phyloP scores from a whole-genome alignment of 768 basidiomycete species.

The Boletus rufocinnamomeus region DNA sequence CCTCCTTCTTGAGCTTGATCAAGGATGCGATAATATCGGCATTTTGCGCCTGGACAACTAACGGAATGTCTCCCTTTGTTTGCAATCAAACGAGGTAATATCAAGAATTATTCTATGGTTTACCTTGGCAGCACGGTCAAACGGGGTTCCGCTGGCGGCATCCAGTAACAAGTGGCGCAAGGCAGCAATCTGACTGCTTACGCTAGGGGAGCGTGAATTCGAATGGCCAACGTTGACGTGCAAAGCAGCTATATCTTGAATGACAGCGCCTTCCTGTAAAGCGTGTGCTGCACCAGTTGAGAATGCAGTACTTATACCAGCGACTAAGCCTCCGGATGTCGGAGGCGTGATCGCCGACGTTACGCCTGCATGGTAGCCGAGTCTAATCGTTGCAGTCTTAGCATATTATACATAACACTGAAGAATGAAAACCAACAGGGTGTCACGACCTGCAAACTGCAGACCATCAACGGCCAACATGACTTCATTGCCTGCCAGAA shows the following conservation, averaged over 20 bases:
- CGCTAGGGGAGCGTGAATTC: slow-evolving; percentile 43
- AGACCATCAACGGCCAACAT: slow-evolving; percentile 73
- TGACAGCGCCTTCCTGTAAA: slow-evolving; percentile 56
- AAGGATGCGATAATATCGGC: slow-evolving; percentile 84
- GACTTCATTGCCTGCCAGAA: slow-evolving; percentile 41
- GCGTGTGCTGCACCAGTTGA: slow-evolving; percentile 56
- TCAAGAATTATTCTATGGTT: background rate
- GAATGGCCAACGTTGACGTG: slow-evolving; percentile 60
- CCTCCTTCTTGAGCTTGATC: slow-evolving; percentile 65
- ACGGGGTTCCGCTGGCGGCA: slow-evolving; percentile 22
- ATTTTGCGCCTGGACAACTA: slow-evolving; percentile 73
- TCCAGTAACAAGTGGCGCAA: slow-evolving; percentile 64
- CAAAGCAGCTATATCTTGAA: slow-evolving; percentile 61
- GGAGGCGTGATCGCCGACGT: slow-evolving; percentile 63
- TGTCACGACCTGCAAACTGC: slow-evolving; percentile 61
- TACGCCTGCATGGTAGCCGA: slow-evolving; percentile 67
- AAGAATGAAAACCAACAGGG: slow-evolving; percentile 43
- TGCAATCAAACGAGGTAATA: background rate
- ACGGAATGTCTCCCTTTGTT: slow-evolving; percentile 62
- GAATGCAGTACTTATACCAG: slow-evolving; percentile 61
- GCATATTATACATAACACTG: background rate
- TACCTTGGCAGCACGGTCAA: slow-evolving; percentile 51
- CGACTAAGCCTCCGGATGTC: slow-evolving; percentile 48
- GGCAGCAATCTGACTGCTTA: slow-evolving; percentile 81
- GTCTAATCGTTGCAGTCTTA: slow-evolving; percentile 40